Conservation (phyloP, 306 rosid species). For the Ziziphus jujuba region DNA sequence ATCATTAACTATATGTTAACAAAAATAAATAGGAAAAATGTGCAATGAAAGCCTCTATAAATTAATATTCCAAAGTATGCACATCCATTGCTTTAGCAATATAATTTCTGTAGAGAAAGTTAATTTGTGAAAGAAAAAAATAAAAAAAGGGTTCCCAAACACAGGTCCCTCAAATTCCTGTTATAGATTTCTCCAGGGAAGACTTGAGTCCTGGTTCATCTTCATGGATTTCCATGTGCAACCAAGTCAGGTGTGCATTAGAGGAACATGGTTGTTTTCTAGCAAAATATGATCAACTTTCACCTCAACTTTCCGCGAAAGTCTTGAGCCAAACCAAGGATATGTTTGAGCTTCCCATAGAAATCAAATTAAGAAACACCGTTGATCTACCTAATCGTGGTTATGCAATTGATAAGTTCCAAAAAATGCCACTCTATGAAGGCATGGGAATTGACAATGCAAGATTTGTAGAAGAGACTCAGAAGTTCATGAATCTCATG, state of each 20-base stretch:
- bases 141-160: not conserved
- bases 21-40: too few relatives aligned
- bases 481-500: not conserved
- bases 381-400: not conserved
- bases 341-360: conserved; percentile 4
- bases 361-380: not conserved
- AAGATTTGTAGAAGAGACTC: not conserved
- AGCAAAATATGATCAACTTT: not conserved
- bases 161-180: not conserved
- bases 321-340: conserved; percentile 10
- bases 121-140: too few relatives aligned
- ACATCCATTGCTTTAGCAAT: too few relatives aligned
- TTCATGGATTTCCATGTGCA: not conserved
- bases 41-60: too few relatives aligned
- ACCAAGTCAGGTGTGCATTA: not conserved
- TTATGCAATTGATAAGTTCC: not conserved
- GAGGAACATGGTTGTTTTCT: conserved; percentile 9
- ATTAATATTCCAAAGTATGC: too few relatives aligned
- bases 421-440: conserved; percentile 9
- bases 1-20: too few relatives aligned
- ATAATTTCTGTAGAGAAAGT: too few relatives aligned
- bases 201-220: not conserved
- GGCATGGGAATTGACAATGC: conserved; percentile 1
- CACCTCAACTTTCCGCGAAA: not conserved
- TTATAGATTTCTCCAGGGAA: not conserved